These are phyloP conservation scores for Coniferiporia sulphurascens DNA, from an alignment of 1,284 basidiomycete species.

Conservation along the genomic window DNA sequence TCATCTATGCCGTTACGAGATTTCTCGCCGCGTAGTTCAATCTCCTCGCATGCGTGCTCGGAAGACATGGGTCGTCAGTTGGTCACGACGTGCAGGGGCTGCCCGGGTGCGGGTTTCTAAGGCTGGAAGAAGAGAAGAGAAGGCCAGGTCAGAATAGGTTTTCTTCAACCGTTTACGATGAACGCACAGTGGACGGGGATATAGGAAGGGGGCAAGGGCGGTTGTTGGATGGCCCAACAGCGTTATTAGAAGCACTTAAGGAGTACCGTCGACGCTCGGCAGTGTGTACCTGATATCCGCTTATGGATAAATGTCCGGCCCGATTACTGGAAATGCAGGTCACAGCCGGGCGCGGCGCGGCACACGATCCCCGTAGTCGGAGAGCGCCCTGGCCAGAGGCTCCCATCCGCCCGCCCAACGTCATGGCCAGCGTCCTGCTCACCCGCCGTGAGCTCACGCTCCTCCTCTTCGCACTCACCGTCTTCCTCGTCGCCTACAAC, in stretches of 20 bases:
- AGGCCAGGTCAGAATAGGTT: neutral
- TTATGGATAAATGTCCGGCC: too few species aligned
- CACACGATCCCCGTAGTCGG: too few species aligned
- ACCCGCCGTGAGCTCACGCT: conserved; percentile 61
- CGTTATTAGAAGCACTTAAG: too few species aligned
- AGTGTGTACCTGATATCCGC: too few species aligned
- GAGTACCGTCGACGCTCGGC: too few species aligned
- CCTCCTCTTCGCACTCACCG: conserved; percentile 50
- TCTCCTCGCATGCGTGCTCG: neutral
- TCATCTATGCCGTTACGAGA: conserved; percentile 21
- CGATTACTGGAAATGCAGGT: too few species aligned
- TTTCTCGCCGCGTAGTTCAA: conserved; percentile 1
- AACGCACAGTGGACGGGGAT: neutral
- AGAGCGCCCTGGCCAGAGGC: neutral
- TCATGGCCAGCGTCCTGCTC: conserved; percentile 28
- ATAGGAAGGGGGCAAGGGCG: neutral
- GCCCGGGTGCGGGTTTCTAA: neutral
- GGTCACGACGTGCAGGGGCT: neutral
- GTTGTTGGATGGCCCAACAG: too few species aligned
- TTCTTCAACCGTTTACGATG: neutral
- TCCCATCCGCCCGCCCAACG: neutral
- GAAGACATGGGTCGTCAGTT: neutral
- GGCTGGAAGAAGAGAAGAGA: neutral
- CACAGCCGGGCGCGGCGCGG: too few species aligned
- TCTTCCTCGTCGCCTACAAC: conserved; percentile 65